Evolutionary conservation across 169 alveolate genomes (phyloP), one percentile per base, ranked within the genome.

Genomic region (Plasmodium coatneyi): DNA sequence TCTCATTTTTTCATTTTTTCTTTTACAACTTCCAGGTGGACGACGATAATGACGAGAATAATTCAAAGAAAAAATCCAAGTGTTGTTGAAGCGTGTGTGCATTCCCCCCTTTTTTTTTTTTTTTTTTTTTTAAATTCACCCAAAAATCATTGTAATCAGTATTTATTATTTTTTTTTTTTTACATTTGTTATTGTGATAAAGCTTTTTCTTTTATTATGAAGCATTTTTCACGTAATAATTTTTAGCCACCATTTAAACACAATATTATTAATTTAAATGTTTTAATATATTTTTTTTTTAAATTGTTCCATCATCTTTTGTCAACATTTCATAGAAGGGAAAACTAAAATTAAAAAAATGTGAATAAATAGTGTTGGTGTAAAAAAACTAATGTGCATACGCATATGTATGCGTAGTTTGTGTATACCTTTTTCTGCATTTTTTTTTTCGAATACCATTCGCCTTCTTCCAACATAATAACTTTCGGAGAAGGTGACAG

Each of bases 141-240:
- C 46, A 70, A 82, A 82, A 66, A 82, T n/a, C 82, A 82, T 14
- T 82, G 25, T 82, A 36, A n/a, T 36, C 22, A 36, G 71, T 79
- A 41, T 43, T 79, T 79, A 19, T 43, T 79, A 41, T 36, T 79
- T 36, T 41, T 25, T 46, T 36, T 79, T 36, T 41, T 25, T 46
- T 84, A 60, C 78, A 34, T 74, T 84, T 46, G 56, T 84, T 83
- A 71, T 83, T 83, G 92, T 83, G 82, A 83, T 71, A 83, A 80
- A 19, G 25, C 60, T 49, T 49, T 49, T 83, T 83, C 78, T 71
- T 83, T 83, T 83, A 83, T 83, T 83, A 71, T 83, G 92, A 83
- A 83, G 71, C 28, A 71, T 66, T 83, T 83, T 83, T 83, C 83
- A 71, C 43, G 25, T 83, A 71, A 83, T 83, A 70, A 71, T 83